These are phyloP conservation scores for Diplodia sapinea DNA, from an alignment of 2,329 filamentous ascomycete genomes.

Conservation along the genomic window DNA sequence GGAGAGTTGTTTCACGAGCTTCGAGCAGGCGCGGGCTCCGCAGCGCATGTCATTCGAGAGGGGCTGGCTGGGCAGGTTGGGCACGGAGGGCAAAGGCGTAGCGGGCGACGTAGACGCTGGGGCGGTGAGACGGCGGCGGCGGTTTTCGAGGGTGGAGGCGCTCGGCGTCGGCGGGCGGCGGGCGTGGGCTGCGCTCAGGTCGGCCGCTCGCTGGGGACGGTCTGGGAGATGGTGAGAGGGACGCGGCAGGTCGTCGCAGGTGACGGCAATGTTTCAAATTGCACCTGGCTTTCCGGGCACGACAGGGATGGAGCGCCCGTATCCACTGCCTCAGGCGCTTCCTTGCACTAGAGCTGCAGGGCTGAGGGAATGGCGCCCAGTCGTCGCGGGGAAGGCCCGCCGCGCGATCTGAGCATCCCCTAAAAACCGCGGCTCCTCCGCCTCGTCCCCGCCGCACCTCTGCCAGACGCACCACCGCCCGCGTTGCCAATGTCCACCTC, in stretches of 20 bases:
- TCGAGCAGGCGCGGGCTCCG: conserved; percentile 5
- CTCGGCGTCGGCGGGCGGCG: conserved; percentile 6
- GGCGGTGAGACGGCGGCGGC: conserved; percentile 26
- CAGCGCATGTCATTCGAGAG: conserved; percentile 31
- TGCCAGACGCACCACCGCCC: conserved; percentile 3
- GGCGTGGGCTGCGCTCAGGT: neutral
- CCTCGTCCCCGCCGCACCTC: conserved; percentile 14
- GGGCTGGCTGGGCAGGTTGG: conserved; percentile 22
- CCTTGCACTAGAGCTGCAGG: conserved; percentile 21
- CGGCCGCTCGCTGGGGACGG: conserved; percentile 10
- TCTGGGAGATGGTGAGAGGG: conserved; percentile 13
- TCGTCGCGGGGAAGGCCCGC: conserved; percentile 26
- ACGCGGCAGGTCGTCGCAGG: conserved; percentile 19
- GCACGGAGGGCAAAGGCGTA: conserved; percentile 23
- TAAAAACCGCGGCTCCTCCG: conserved; percentile 22
- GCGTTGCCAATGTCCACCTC: conserved; percentile 26
- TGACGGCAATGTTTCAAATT: conserved; percentile 30
- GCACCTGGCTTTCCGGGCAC: conserved; percentile 24
- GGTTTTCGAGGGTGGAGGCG: neutral
- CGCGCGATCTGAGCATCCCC: conserved; percentile 15
- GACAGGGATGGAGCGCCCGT: conserved; percentile 29
- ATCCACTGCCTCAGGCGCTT: conserved; percentile 27
- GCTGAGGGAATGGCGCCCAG: conserved; percentile 20
- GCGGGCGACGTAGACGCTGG: conserved; percentile 8
- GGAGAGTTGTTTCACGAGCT: conserved; percentile 11